Evolutionary conservation across 768 basidiomycete genomes (phyloP), one percentile per base, ranked within the genome.

Genomic region (Tricholoma bakamatsutake): DNA sequence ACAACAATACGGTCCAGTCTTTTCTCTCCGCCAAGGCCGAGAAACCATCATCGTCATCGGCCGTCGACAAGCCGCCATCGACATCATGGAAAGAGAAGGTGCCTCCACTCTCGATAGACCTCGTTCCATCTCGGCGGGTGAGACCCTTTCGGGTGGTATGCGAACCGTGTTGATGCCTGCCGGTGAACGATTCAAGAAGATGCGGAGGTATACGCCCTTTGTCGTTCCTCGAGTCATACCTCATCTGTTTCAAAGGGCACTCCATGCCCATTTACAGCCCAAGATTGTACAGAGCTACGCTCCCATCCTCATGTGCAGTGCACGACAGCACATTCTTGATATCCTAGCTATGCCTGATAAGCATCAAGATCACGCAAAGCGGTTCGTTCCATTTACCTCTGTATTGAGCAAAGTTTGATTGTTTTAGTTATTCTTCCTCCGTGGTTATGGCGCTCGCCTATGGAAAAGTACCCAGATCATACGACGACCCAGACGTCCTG

Each of bases 81-180:
- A 85, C 18, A 79, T 86, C 54, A 81, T 86, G 82, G 84, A 86
- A 62, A 80, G 80, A 51, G 80, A 85, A 59, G 83, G 84, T n/a
- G 76, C 79, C 4, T 59, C 72, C 4, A 66, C 80, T n/a, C 78
- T 76, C 0, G 84, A 84, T 60, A 70, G 84, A 50, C 84, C 84
- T 18, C 66, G 70, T 3, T 73, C 71, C 11, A 81, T 86, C 43
- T 76, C 84, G 1, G 83, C 79, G 0, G 84, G 84, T 5, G 82
- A 84, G 57, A 79, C 81, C 0, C 61, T 85, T 3, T 81, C 79
- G 0, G 79, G 82, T 2, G 84, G 83, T 0, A 79, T 85, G 73
- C 69, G 84, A 0, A 73, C 81, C 56, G 62, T 85, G 50, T 71
- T 84, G 7, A 81, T 79, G 2, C 76, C 78, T 0, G 78, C 78